phyloP scores from a whole-genome alignment of 495 filamentous ascomycete species.

The Bathelium albidoporum region DNA sequence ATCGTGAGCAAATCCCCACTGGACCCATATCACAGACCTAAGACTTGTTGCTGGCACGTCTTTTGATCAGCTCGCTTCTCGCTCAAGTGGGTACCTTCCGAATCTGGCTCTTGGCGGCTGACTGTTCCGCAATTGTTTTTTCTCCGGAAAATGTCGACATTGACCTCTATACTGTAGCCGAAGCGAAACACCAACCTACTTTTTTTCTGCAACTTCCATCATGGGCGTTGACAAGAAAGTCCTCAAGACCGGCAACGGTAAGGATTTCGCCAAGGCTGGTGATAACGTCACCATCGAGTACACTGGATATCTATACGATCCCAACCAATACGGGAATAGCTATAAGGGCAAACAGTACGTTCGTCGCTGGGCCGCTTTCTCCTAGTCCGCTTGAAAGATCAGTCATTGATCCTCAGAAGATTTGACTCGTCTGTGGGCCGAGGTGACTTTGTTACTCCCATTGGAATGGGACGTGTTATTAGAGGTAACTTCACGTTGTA shows the following conservation, averaged over 20 bases:
- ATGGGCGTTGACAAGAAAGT: slow-evolving; percentile 48
- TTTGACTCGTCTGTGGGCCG: slow-evolving; percentile 69
- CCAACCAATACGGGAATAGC: slow-evolving; percentile 27
- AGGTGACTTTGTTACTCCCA: slow-evolving; percentile 53
- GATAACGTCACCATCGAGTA: slow-evolving; percentile 72
- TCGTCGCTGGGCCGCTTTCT: not conserved
- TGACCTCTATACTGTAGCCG: not conserved
- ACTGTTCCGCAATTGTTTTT: not conserved
- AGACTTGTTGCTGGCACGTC: not conserved
- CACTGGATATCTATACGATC: slow-evolving; percentile 69
- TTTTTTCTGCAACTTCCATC: not conserved
- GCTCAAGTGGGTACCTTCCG: not conserved
- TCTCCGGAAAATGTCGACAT: not conserved
- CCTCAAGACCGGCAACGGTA: slow-evolving; percentile 41
- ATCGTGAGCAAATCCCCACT: not conserved
- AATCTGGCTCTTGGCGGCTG: not conserved
- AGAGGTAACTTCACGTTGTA: slow-evolving; percentile 43
- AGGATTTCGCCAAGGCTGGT: slow-evolving; percentile 46
- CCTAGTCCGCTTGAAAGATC: not conserved
- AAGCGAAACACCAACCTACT: not conserved
- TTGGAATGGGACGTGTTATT: slow-evolving; percentile 72
- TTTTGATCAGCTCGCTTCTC: not conserved
- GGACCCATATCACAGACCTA: not conserved
- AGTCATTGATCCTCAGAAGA: slow-evolving; percentile 33
- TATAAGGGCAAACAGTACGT: slow-evolving; percentile 44